Percentiles rank a stretch among this genome's conserved stretches.
Conservation (phyloP, 1,284 basidiomycete genomes). For the Cryptococcus sp. region DNA sequence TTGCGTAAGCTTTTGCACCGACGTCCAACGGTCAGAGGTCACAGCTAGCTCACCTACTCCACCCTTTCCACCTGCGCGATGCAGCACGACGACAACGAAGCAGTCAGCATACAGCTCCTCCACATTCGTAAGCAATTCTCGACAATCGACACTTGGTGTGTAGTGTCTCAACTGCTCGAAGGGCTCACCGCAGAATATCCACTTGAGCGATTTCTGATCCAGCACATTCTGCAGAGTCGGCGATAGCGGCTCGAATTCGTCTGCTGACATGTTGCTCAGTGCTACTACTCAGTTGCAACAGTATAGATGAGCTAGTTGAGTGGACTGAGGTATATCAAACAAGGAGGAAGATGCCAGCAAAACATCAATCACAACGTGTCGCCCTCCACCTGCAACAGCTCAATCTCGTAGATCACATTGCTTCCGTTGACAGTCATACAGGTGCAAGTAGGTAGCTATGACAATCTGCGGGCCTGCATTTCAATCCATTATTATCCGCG, state of each 20-base stretch:
- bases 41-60: slow-evolving; percentile 71
- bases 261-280: slow-evolving; percentile 9
- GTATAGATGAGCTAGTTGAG: too few species aligned
- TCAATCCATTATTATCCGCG: too few species aligned
- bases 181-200: slow-evolving; percentile 89
- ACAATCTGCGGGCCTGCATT: too few species aligned
- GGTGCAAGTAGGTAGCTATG: too few species aligned
- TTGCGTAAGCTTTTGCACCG: background rate
- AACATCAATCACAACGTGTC: too few species aligned
- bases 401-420: too few species aligned
- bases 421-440: too few species aligned
- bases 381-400: too few species aligned
- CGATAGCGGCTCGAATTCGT: slow-evolving; percentile 57
- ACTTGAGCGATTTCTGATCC: slow-evolving; percentile 84
- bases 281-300: too few species aligned
- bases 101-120: background rate
- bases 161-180: background rate
- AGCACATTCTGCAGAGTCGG: slow-evolving; percentile 86
- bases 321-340: too few species aligned
- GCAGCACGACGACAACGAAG: too few species aligned
- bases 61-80: slow-evolving; percentile 78
- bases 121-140: background rate
- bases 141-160: background rate
- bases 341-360: too few species aligned
- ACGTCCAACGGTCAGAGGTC: background rate